These are phyloP conservation scores for Pyricularia pennisetigena DNA, from an alignment of 2,329 filamentous ascomycete species.

Conservation along the genomic window DNA sequence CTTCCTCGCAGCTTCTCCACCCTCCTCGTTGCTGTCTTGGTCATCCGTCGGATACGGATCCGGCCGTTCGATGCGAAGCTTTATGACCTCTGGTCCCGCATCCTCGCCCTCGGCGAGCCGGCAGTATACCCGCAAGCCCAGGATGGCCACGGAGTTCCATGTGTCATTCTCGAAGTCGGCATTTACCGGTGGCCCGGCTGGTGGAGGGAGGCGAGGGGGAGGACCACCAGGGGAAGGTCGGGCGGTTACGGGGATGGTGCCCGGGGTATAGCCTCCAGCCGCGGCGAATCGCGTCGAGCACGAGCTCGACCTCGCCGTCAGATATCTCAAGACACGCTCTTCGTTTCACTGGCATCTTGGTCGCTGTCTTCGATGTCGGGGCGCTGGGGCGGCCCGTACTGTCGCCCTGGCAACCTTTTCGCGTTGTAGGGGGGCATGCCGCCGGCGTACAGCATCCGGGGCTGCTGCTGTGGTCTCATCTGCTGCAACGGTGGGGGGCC, in stretches of 20 bases:
- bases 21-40: constrained; percentile 21
- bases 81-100: constrained; percentile 11
- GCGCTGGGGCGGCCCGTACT: neutral
- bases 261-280: neutral
- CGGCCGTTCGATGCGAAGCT: constrained; percentile 17
- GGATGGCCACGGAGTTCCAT: constrained; percentile 53
- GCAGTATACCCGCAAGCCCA: constrained; percentile 50
- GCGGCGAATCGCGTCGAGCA: constrained; percentile 9
- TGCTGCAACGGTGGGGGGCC: neutral
- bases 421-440: neutral
- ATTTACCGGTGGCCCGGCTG: constrained; percentile 19
- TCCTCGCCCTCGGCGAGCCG: constrained; percentile 19
- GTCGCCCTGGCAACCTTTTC: neutral
- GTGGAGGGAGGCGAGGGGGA: neutral
- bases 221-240: neutral
- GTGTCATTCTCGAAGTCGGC: constrained; percentile 40
- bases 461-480: neutral
- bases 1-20: constrained; percentile 7
- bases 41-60: constrained; percentile 14
- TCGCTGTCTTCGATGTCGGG: neutral
- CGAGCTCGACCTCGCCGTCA: constrained; percentile 18
- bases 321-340: constrained; percentile 14
- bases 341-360: constrained; percentile 7
- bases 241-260: neutral
- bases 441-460: neutral